Conservation (phyloP, 169 alveolate species). For the Plasmodium chabaudi region DNA sequence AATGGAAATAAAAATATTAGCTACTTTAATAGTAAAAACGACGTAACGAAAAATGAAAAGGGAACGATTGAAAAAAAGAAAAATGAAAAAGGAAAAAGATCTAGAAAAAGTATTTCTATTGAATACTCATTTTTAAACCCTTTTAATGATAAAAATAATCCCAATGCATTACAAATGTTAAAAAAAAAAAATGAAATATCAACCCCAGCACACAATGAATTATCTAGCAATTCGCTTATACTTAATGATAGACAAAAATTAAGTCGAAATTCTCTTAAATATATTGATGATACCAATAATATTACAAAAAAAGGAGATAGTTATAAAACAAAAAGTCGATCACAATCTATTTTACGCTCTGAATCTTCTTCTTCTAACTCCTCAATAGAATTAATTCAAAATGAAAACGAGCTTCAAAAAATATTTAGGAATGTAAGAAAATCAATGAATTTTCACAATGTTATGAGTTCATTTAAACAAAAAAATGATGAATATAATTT, state of each 20-base stretch:
- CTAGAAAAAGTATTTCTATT: conserved; percentile 59
- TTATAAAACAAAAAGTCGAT: no score
- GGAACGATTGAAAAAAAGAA: neutral
- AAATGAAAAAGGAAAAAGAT: conserved; percentile 5
- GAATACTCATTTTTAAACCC: conserved; percentile 76
- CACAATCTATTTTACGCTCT: neutral
- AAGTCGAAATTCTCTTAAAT: no score
- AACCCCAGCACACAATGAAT: no score
- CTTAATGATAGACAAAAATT: no score
- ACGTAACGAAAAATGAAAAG: no score
- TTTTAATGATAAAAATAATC: conserved; percentile 17
- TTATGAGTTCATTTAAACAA: conserved; percentile 22
- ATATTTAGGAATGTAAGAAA: conserved; percentile 71
- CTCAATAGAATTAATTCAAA: conserved; percentile 70
- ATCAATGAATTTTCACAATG: conserved; percentile 68
- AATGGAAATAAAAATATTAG: neutral
- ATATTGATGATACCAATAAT: no score
- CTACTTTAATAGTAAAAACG: no score
- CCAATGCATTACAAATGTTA: neutral
- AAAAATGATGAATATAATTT: conserved; percentile 13
- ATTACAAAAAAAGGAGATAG: no score
- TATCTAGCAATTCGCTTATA: no score
- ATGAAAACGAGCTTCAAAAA: conserved; percentile 62
- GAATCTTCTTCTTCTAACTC: conserved; percentile 39
- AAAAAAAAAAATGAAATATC: conserved; percentile 6